Percentiles rank a stretch among this genome's conserved stretches.
phyloP scores from a whole-genome alignment of 805 yeast genomes.

The Novakomyces olei region DNA sequence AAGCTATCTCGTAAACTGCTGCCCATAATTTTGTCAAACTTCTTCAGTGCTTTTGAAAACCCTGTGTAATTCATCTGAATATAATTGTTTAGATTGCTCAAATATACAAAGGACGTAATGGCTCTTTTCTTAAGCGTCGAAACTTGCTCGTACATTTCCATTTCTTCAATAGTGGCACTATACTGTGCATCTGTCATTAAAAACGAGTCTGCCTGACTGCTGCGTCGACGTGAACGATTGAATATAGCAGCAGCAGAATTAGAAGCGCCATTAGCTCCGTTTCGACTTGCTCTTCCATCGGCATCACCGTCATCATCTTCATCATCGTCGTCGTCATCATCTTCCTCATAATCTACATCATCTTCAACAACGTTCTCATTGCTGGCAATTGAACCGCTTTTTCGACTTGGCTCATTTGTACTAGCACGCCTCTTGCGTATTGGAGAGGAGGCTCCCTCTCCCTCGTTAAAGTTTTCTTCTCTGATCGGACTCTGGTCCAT shows the following conservation, averaged over 20 bases:
- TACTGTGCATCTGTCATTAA: too few species aligned
- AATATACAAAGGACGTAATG: constrained; percentile 41
- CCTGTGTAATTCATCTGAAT: constrained; percentile 75
- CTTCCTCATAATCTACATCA: constrained; percentile 1
- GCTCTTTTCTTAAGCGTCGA: constrained; percentile 48
- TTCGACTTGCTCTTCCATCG: neutral
- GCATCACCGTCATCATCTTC: constrained; percentile 2
- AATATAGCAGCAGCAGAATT: too few species aligned
- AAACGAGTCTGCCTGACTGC: too few species aligned
- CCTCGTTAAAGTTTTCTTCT: neutral
- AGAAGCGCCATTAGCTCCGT: constrained; percentile 2
- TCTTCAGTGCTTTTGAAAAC: constrained; percentile 70
- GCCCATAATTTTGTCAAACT: constrained; percentile 66
- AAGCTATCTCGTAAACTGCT: constrained; percentile 36
- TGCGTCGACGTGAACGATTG: too few species aligned
- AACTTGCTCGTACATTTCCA: constrained; percentile 10
- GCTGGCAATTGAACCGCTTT: neutral
- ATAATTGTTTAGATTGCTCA: constrained; percentile 66
- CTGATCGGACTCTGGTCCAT: neutral
- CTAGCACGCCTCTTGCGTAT: neutral
- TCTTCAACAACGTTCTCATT: neutral
- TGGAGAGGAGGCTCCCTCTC: neutral
- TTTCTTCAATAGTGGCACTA: too few species aligned
- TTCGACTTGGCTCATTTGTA: neutral
- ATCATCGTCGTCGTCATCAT: constrained; percentile 1